Conservation (phyloP, 768 basidiomycete species). For the Trametes cingulata region DNA sequence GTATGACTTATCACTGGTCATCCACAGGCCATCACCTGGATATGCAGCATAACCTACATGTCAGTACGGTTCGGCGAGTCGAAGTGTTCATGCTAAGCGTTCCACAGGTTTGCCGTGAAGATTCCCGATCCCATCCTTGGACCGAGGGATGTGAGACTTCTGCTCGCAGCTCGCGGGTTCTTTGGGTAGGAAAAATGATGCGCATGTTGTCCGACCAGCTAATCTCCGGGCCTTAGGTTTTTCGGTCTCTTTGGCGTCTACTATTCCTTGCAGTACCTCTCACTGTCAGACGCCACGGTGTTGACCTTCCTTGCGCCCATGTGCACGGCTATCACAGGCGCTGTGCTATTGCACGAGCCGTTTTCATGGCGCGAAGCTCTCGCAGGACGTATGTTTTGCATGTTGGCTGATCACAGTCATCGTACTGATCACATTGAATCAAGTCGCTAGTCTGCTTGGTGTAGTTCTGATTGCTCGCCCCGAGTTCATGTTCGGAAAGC, state of each 20-base stretch:
- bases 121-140: conserved; percentile 65
- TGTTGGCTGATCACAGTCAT: background rate
- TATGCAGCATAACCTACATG: conserved; percentile 55
- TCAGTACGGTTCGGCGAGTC: conserved; percentile 19
- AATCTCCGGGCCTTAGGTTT: conserved; percentile 49
- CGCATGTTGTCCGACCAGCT: background rate
- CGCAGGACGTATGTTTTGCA: conserved; percentile 45
- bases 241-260: conserved; percentile 71
- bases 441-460: conserved; percentile 68
- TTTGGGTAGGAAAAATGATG: conserved; percentile 48
- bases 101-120: conserved; percentile 38
- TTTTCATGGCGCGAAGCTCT: conserved; percentile 56
- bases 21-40: conserved; percentile 49
- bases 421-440: background rate
- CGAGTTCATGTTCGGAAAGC: conserved; percentile 62
- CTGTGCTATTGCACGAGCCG: conserved; percentile 60
- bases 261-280: conserved; percentile 72
- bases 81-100: background rate
- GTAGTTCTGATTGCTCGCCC: conserved; percentile 85
- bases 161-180: conserved; percentile 60
- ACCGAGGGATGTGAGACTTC: conserved; percentile 62
- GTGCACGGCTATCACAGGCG: conserved; percentile 60
- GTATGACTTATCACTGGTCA: background rate
- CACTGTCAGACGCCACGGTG: conserved; percentile 76
- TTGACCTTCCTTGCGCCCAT: conserved; percentile 76